Evolutionary conservation across 345 rosid species (phyloP), one percentile per base, ranked within the genome.

Genomic region (Eucalyptus viminalis): DNA sequence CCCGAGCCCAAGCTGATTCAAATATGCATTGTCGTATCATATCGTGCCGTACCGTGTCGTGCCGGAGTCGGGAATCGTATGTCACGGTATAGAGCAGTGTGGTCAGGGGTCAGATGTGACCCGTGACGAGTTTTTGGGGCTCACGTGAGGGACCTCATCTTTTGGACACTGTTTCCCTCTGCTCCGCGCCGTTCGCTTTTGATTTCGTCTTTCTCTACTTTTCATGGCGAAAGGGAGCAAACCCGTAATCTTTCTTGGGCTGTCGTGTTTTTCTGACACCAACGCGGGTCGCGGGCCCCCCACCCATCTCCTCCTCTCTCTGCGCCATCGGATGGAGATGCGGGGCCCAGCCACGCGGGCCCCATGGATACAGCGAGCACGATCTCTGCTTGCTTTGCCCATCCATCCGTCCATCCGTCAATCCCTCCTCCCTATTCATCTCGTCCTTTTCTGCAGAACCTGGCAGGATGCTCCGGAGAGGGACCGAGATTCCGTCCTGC

Each of bases 21-120:
- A 19, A 6, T 3, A 19, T 3, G 5, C 2, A 0, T 69, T 0
- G 2, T 34, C 0, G 1, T 67, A 1, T 10, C 8, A 27, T 11
- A 4, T 34, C 45, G 27, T 10, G 25, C 6, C 3, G 31, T 29
- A 34, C 40, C 4, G 4, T 4, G 40, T 5, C 4, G 5, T 1
- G 43, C 43, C 5, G 1, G 11, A 21, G 25, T 14, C 1, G 44
- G 43, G 81, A 72, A 34, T 5, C 1, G 1, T 34, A 6, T 3
- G 44, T 34, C 7, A 5, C 14, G 6, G 27, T 11, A 12, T 19
- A 21, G 13, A 10, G 43, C 9, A 40, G 29, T 3, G 16, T 4
- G 47, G 83, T 19, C 27, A 11, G 37, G 47, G 47, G 27, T 88
- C 89, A 56, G 58, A 56, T 83, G 89, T 83, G 89, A 56, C 80